Evolutionary conservation across 1,284 basidiomycete species (phyloP), one percentile per base, ranked within the genome.

Genomic region (Ganoderma lingzhi): DNA sequence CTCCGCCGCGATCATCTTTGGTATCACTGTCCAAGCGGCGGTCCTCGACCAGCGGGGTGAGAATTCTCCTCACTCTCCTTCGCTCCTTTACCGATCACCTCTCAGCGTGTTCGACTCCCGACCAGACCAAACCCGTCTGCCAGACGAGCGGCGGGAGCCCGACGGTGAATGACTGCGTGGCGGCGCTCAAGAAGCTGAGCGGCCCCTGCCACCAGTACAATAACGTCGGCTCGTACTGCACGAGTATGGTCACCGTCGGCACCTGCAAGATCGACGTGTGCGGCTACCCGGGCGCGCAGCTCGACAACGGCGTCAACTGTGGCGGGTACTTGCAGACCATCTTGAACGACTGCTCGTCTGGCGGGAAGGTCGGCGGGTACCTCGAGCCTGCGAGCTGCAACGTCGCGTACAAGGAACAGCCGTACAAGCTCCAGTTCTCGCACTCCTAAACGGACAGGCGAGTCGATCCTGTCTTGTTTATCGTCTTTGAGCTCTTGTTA

Each of bases 261-360:
- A 59, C 64, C 5, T 65, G 56, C 64, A 65, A 65, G 64, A 65
- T 65, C 55, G 64, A 65, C 55, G 64, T 59, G 23, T 59, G 64
- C 30, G 55, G 64, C 55, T 56, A 30, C 56, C 55, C 8, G 23
- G 55, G 64, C 42, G 64, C 55, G 28, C 15, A 65, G 41, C 14
- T 65, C 42, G 64, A n/a, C 8, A n/a, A 19, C 41, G 55, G 64
- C 32, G 41, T 64, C 41, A 56, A 62, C 61, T 48, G 62, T 9
- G 62, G 62, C 44, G 62, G 62, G 44, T 63, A 51, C 62, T 42
- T 63, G 6, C 62, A 63, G 62, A 51, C 62, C 2, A 53, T 63
- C 62, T 44, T 63, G 32, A 63, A 63, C 51, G 62, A 63, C 51
- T 63, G 62, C 62, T 53, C 45, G 35, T 53, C 48, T 15, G 35